Conservation (phyloP, 495 filamentous ascomycete species). For the Penicillium longicatenatum region DNA sequence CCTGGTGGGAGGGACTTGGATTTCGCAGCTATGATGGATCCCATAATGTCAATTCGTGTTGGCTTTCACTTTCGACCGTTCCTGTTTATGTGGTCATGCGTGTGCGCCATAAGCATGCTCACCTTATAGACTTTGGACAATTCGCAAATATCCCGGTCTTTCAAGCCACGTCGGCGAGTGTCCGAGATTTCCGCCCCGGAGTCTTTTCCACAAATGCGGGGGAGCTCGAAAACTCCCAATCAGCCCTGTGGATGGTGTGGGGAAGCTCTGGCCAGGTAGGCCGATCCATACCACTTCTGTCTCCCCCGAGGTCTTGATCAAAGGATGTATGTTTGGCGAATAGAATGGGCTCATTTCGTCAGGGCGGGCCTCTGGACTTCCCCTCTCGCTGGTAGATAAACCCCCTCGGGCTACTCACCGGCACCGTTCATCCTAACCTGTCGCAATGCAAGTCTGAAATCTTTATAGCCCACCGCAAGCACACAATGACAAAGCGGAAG, state of each 20-base stretch:
- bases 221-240: slow-evolving; percentile 11
- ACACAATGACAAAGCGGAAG: slow-evolving; percentile 19
- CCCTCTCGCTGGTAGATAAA: slow-evolving; percentile 17
- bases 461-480: neutral
- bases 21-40: slow-evolving; percentile 25
- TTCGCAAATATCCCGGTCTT: neutral
- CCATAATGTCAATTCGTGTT: slow-evolving; percentile 17
- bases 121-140: slow-evolving; percentile 2
- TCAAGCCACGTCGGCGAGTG: slow-evolving; percentile 14
- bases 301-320: slow-evolving; percentile 4
- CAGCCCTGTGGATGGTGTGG: slow-evolving; percentile 8
- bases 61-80: neutral
- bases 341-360: slow-evolving; percentile 11
- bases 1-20: slow-evolving; percentile 33
- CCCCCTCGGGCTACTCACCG: slow-evolving; percentile 22
- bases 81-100: neutral
- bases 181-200: slow-evolving; percentile 26
- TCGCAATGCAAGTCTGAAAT: neutral
- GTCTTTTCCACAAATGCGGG: slow-evolving; percentile 23
- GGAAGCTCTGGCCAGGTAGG: slow-evolving; percentile 10
- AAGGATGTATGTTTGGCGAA: slow-evolving; percentile 10
- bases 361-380: neutral
- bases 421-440: slow-evolving; percentile 1
- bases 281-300: slow-evolving; percentile 14
- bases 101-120: neutral